Evolutionary conservation across 495 filamentous ascomycete genomes (phyloP).

Genomic region (Penicillium argentinense): DNA sequence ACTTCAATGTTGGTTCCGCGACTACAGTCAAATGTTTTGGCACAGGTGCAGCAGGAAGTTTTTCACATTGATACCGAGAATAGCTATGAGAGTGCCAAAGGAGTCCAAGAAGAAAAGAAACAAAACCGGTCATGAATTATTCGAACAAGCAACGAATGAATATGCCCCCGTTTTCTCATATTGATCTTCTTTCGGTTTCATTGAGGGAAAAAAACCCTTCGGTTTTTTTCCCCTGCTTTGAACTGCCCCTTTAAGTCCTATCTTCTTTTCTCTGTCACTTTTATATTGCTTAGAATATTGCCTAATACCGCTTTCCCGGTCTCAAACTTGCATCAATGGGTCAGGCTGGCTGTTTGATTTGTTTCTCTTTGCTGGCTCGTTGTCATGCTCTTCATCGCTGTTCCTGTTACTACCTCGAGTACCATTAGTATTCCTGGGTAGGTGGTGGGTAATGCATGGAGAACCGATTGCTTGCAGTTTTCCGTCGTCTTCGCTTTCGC

Average conservation of each 20-base stretch:
- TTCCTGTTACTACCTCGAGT: too few species aligned
- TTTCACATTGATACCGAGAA: background rate
- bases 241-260: slow-evolving; percentile 11
- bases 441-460: too few species aligned
- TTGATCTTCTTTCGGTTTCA: slow-evolving; percentile 6
- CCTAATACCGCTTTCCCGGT: slow-evolving; percentile 16
- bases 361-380: background rate
- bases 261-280: slow-evolving; percentile 20
- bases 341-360: slow-evolving; percentile 13
- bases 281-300: slow-evolving; percentile 21
- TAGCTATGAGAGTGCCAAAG: too few species aligned
- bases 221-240: slow-evolving; percentile 12
- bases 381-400: background rate
- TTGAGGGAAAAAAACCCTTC: slow-evolving; percentile 1
- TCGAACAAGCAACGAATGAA: slow-evolving; percentile 34
- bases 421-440: too few species aligned
- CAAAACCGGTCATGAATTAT: slow-evolving; percentile 28
- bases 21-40: background rate
- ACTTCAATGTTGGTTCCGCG: slow-evolving; percentile 4
- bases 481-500: too few species aligned
- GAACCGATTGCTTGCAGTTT: too few species aligned
- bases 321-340: slow-evolving; percentile 4
- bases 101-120: slow-evolving; percentile 7
- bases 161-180: slow-evolving; percentile 25
- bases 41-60: slow-evolving; percentile 1